Percentiles rank a stretch among this genome's conserved stretches.
Evolutionary conservation across 2,329 filamentous ascomycete species (phyloP).

Genomic region (Neofusicoccum cordaticola): DNA sequence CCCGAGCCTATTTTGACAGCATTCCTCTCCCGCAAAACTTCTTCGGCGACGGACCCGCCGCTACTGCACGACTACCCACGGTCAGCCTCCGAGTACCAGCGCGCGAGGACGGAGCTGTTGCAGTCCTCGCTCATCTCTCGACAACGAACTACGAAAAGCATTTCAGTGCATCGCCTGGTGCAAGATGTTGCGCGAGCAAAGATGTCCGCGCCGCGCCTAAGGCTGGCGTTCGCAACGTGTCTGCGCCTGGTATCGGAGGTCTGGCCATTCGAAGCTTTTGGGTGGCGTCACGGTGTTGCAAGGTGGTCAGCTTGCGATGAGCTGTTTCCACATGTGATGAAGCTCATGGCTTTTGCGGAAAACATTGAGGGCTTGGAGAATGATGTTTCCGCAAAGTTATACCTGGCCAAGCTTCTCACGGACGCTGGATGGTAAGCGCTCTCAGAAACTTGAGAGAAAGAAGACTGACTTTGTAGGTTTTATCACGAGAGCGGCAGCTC

Average conservation of each 20-base stretch:
- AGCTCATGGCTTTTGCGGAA: background rate
- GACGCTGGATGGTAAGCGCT: background rate
- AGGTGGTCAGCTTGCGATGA: conserved; percentile 20
- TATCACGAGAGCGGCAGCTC: conserved; percentile 20
- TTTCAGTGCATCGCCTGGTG: background rate
- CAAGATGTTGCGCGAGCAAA: background rate
- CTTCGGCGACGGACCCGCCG: background rate
- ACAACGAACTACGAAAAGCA: background rate
- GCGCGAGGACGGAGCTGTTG: conserved; percentile 18
- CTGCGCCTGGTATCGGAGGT: conserved; percentile 17
- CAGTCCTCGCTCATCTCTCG: conserved; percentile 6
- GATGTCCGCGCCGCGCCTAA: background rate
- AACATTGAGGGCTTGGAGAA: conserved; percentile 1
- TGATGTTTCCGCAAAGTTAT: background rate
- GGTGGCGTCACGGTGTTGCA: conserved; percentile 20
- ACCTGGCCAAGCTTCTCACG: background rate
- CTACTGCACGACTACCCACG: conserved; percentile 8
- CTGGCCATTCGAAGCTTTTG: conserved; percentile 21
- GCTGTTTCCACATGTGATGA: conserved; percentile 20
- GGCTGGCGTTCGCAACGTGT: background rate
- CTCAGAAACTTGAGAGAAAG: background rate
- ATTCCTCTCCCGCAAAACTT: background rate
- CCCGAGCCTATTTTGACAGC: conserved; percentile 15
- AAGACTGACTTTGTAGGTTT: conserved; percentile 16
- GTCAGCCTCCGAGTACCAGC: background rate